phyloP scores from a whole-genome alignment of 2,329 filamentous ascomycete genomes.

The Ophiostoma montium region DNA sequence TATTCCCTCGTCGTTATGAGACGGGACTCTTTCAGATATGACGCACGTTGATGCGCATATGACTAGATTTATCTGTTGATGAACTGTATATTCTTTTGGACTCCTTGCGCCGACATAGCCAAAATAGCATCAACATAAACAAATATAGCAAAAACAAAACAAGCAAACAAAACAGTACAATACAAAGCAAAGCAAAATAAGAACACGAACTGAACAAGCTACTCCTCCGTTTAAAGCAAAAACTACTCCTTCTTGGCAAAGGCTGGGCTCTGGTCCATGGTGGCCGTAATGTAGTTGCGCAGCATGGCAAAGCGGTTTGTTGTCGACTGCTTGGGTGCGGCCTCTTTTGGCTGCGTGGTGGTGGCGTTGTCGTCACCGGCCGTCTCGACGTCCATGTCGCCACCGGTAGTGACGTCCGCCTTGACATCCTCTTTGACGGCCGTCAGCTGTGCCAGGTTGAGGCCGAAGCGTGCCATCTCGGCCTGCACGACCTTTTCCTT shows the following conservation, averaged over 20 bases:
- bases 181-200: background rate
- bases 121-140: no score
- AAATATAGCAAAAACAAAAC: no score
- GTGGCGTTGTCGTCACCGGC: background rate
- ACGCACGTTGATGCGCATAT: no score
- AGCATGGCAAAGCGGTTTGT: slow-evolving; percentile 65
- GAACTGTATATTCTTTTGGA: no score
- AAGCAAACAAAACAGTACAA: background rate
- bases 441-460: slow-evolving; percentile 64
- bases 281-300: slow-evolving; percentile 69
- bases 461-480: slow-evolving; percentile 74
- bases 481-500: slow-evolving; percentile 66
- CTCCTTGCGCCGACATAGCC: no score
- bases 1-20: no score
- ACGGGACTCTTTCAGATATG: no score
- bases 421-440: slow-evolving; percentile 17
- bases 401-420: no score
- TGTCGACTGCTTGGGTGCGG: slow-evolving; percentile 22
- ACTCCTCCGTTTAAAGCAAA: background rate
- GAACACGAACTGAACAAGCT: background rate
- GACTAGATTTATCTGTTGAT: no score
- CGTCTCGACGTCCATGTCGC: background rate
- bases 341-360: no score
- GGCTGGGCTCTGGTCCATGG: slow-evolving; percentile 76
- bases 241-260: slow-evolving; percentile 33